Evolutionary conservation across 169 alveolate genomes (phyloP).

Genomic region (Theileria annulata): DNA sequence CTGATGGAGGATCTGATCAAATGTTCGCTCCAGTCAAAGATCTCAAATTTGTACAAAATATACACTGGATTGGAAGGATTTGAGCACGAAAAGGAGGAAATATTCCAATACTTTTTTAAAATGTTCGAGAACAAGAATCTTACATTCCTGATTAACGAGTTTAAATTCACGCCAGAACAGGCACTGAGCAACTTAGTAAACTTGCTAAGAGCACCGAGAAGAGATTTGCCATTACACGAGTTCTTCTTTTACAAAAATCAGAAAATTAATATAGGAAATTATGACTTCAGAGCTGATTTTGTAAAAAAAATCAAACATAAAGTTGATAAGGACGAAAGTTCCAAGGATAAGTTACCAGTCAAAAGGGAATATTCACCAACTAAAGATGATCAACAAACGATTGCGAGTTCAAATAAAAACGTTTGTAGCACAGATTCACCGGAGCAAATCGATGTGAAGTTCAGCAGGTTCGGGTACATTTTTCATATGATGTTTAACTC

Average conservation of each 20-base stretch:
- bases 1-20: conserved; percentile 46
- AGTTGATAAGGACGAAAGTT: background rate
- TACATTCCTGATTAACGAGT: conserved; percentile 11
- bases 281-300: background rate
- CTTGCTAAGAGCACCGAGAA: conserved; percentile 11
- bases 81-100: background rate
- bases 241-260: background rate
- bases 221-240: conserved; percentile 13
- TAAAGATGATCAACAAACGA: background rate
- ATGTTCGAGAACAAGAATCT: conserved; percentile 15
- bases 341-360: background rate
- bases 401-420: background rate
- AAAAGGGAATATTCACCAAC: background rate
- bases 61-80: conserved; percentile 7
- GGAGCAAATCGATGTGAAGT: background rate
- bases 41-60: conserved; percentile 8
- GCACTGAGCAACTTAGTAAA: conserved; percentile 1
- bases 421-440: background rate
- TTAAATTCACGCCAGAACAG: conserved; percentile 4
- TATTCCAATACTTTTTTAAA: conserved; percentile 11
- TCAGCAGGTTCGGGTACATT: conserved; percentile 18
- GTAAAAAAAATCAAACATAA: background rate
- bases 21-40: conserved; percentile 16
- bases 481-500: conserved; percentile 46
- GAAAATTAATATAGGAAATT: background rate